Evolutionary conservation across 805 yeast species (phyloP).

Genomic region (Sugiyamaella lignohabitans): DNA sequence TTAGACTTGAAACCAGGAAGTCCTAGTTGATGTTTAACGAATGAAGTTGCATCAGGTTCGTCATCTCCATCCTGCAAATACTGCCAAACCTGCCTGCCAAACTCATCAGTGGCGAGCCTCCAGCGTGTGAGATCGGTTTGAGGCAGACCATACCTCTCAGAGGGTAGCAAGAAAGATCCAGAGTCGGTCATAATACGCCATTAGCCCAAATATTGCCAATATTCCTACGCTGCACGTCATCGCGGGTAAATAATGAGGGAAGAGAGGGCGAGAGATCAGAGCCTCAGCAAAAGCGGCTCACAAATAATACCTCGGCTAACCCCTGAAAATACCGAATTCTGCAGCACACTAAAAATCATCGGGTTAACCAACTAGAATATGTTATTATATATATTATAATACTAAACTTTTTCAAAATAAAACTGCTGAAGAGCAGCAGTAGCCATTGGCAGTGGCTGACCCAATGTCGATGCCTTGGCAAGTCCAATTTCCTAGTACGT

Average conservation of each 20-base stretch:
- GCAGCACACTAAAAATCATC: too few relatives aligned
- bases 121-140: constrained; percentile 66
- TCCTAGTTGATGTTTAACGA: constrained; percentile 27
- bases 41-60: constrained; percentile 19
- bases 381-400: too few relatives aligned
- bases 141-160: constrained; percentile 64
- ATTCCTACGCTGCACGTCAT: too few relatives aligned
- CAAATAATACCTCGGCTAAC: too few relatives aligned
- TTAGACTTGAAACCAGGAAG: constrained; percentile 26
- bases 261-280: too few relatives aligned
- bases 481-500: constrained; percentile 3
- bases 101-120: constrained; percentile 62
- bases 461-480: constrained; percentile 2
- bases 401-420: not conserved
- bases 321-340: too few relatives aligned
- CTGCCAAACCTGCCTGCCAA: constrained; percentile 82
- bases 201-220: too few relatives aligned
- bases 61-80: constrained; percentile 39
- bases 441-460: constrained; percentile 11
- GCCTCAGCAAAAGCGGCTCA: too few relatives aligned
- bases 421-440: constrained; percentile 10
- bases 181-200: too few relatives aligned
- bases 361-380: too few relatives aligned
- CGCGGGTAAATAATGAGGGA: too few relatives aligned
- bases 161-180: constrained; percentile 33